Evolutionary conservation across 2,329 filamentous ascomycete species (phyloP), one percentile per base, ranked within the genome.

Genomic region (Neonectria faginata): DNA sequence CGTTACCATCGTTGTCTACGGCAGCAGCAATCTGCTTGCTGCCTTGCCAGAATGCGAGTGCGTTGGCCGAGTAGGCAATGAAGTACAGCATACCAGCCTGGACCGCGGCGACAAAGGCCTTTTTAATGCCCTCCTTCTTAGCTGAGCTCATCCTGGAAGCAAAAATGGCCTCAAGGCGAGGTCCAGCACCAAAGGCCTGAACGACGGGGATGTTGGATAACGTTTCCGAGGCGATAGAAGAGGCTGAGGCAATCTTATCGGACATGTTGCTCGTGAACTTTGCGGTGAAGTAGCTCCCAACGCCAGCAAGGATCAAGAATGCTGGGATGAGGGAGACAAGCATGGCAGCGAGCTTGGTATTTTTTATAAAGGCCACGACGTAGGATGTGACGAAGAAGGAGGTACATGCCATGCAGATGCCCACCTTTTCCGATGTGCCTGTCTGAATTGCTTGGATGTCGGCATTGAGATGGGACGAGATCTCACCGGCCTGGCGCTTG

Each of bases 351-450:
- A 92, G 81, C 53, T 82, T 82, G 16, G 85, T 81, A 69, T 91
- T 83, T 70, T 89, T 88, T 74, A 88, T 85, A 67, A 92, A 92
- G 2, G 89, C 88, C 16, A 92, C 86, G 5, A 89, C 81, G 66
- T 90, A 92, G 3, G 89, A 87, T 0, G 90, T 88, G 57, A 91
- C 74, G 72, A 92, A 92, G 75, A 91, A 92, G 2, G 88, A 87
- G 10, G 86, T 76, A 55, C 85, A 88, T 25, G 85, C 83, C 5
- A 92, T 81, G 67, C 86, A 85, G 36, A 91, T 86, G 56, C 89
- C 89, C 16, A 91, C 89, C 75, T 92, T 92, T 76, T 92, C 90
- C 1, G 87, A 89, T 0, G 89, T 91, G 14, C 90, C 90, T 0
- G 85, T 84, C 71, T 90, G 89, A 56, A 92, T 87, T 1, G 86